phyloP scores from a whole-genome alignment of 2,329 filamentous ascomycete species.

The Microdochium bolleyi region DNA sequence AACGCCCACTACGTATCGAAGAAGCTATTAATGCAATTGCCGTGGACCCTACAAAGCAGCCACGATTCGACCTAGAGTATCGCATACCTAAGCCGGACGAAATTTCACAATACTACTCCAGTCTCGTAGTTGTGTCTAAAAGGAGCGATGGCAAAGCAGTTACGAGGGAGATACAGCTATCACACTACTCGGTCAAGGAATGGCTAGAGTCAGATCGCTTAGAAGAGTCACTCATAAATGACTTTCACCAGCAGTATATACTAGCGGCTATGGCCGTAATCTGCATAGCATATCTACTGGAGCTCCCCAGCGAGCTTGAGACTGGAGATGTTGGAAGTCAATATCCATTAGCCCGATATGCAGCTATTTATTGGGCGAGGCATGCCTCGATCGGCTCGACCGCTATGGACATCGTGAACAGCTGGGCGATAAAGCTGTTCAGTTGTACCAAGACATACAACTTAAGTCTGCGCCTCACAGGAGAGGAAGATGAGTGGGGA shows the following conservation, averaged over 20 bases:
- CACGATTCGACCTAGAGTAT: background rate
- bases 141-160: background rate
- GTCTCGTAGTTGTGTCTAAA: background rate
- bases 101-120: background rate
- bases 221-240: background rate
- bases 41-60: background rate
- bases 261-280: background rate
- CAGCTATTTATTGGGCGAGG: background rate
- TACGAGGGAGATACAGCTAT: background rate
- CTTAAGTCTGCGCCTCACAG: background rate
- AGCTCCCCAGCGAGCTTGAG: background rate
- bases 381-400: background rate
- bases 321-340: background rate
- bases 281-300: background rate
- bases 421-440: background rate
- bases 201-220: background rate
- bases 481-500: background rate
- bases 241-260: background rate
- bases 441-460: background rate
- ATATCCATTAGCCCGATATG: background rate
- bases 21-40: background rate
- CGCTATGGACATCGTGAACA: background rate
- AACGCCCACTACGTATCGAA: background rate
- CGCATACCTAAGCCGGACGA: background rate
- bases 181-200: background rate